Conservation (phyloP, 1,139 yeast species). For the Saccharomyces hybrid region DNA sequence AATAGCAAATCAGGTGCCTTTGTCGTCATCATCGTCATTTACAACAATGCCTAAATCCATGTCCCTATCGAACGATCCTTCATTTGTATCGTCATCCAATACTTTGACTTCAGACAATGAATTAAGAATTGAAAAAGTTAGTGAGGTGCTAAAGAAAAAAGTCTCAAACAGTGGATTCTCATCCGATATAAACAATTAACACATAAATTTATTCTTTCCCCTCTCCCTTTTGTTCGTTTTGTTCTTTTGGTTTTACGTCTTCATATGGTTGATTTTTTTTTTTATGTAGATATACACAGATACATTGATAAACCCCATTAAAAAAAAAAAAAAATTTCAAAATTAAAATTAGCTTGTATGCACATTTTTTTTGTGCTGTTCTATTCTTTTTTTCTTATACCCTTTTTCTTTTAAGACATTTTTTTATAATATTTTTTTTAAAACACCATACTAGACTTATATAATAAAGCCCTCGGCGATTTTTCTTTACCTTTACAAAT, state of each 20-base stretch:
- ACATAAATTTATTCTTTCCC: neutral
- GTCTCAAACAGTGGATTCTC: conserved; percentile 3
- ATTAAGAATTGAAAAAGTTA: conserved; percentile 19
- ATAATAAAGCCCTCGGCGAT: neutral
- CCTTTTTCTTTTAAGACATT: neutral
- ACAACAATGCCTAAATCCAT: neutral
- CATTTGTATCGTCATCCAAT: neutral
- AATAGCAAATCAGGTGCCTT: neutral
- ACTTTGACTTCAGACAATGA: neutral
- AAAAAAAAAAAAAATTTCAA: neutral
- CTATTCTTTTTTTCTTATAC: neutral
- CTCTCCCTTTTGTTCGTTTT: neutral
- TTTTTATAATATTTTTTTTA: neutral
- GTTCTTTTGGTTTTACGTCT: neutral
- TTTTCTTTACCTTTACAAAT: neutral
- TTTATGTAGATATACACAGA: neutral
- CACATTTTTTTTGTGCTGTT: neutral
- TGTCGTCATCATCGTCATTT: neutral
- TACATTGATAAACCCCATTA: neutral
- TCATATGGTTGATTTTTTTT: neutral
- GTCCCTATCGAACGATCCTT: neutral
- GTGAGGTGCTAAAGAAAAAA: conserved; percentile 22
- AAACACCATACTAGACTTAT: neutral
- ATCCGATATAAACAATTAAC: neutral
- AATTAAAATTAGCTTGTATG: too few relatives aligned